Base-by-base conservation (phyloP, 129 eudicot species). In the Lactuca saligna region DNA sequence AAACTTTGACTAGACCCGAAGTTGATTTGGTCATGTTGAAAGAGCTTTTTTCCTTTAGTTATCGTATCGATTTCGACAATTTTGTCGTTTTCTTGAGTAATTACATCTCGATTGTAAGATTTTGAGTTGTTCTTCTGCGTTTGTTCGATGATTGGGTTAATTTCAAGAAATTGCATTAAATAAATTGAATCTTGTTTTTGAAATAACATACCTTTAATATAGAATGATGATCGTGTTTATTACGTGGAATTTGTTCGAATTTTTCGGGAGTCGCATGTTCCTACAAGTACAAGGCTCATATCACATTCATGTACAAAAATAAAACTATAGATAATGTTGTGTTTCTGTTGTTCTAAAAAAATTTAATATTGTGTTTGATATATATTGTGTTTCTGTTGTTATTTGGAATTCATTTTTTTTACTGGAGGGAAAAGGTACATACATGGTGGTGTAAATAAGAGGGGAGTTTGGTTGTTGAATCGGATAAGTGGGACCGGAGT, bases 261-360 rank as follows among this genome's bases (percentile, higher is more conserved):
- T 89, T 93, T 68, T 93, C 98, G 0, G 90, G 97, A 57, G 97
- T 93, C 69, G 73, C 71, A 49, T 92, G 92, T 14, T 81, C 95
- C 98, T 93, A 54, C 62, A 71, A 71, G 33, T 31, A 51, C 2
- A 70, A 72, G 12, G 58, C 4, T 57, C 5, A 31, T 44, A 25
- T 25, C 29, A 25, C 29, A 25, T 25, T 25, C 29, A 25, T 25
- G 29, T 25, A 25, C 29, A 25, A 25, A 25, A 25, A 25, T 25
- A 25, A 25, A 25, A 25, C 0, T 25, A 2, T 1, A 1, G 29
- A 25, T 25, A 25, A 25, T 25, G 1, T 1, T 25, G 29, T 25
- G 2, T 25, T 25, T 25, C 1, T 25, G 29, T 2, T 2, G 29
- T 25, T 25, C 29, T 25, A 25, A 25, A 25, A 25, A 25, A 25